Evolutionary conservation across 768 basidiomycete species (phyloP).

Genomic region (Suillus brevipes): DNA sequence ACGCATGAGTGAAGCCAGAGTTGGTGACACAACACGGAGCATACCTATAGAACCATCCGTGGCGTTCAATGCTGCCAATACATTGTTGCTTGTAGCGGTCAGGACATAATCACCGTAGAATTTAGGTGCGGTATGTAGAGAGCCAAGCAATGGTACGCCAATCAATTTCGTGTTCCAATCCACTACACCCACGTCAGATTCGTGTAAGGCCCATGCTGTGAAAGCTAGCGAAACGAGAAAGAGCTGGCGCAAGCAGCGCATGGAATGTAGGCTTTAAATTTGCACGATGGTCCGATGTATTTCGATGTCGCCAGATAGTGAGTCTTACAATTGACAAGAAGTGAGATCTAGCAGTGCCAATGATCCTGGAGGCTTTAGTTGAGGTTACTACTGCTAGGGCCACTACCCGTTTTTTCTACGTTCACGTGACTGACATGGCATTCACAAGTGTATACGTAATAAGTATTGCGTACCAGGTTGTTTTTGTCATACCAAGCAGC

Average conservation of each 20-base stretch:
- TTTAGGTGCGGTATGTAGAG: constrained; percentile 53
- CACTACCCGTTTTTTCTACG: too few species aligned
- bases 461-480: too few species aligned
- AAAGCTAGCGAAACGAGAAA: constrained; percentile 20
- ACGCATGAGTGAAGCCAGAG: constrained; percentile 10
- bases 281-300: neutral
- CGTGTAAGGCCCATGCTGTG: constrained; percentile 53
- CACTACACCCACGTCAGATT: constrained; percentile 75
- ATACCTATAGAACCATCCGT: constrained; percentile 61
- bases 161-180: constrained; percentile 86
- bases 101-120: constrained; percentile 64
- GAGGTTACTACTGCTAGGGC: too few species aligned
- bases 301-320: neutral
- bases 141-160: constrained; percentile 65
- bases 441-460: too few species aligned
- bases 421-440: too few species aligned
- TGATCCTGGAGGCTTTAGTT: too few species aligned
- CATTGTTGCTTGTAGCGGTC: constrained; percentile 70
- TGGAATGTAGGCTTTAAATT: constrained; percentile 8
- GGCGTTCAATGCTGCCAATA: constrained; percentile 71
- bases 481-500: too few species aligned
- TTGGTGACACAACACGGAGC: constrained; percentile 20
- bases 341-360: too few species aligned
- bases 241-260: constrained; percentile 21
- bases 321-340: neutral